Conservation (phyloP, 495 filamentous ascomycete genomes). For the Hypoxylon cercidicola region DNA sequence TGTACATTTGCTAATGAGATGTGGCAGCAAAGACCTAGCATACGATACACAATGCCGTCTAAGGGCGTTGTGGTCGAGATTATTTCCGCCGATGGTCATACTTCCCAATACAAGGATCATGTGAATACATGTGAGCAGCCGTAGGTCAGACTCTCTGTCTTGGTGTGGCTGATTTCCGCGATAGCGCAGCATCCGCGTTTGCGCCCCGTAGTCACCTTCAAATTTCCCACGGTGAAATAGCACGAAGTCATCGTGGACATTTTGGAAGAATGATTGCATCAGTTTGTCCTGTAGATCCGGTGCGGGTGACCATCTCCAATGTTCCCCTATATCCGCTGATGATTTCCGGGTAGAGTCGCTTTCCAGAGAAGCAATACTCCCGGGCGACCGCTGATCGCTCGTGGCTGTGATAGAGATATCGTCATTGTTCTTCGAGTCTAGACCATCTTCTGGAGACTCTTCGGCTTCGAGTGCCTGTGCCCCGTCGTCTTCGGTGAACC, state of each 20-base stretch:
- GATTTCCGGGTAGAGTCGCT: slow-evolving; percentile 12
- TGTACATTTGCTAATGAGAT: slow-evolving; percentile 50
- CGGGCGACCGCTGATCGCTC: slow-evolving; percentile 17
- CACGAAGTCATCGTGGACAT: slow-evolving; percentile 55
- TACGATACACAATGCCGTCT: slow-evolving; percentile 48
- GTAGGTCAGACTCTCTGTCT: slow-evolving; percentile 23
- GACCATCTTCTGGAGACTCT: slow-evolving; percentile 6
- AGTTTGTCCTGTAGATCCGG: slow-evolving; percentile 48
- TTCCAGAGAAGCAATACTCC: slow-evolving; percentile 17
- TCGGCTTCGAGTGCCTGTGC: slow-evolving; percentile 25
- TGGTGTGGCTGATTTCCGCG: slow-evolving; percentile 4
- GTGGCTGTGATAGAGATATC: slow-evolving; percentile 9
- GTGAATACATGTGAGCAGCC: slow-evolving; percentile 56
- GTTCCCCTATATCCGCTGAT: slow-evolving; percentile 10
- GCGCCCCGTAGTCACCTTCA: slow-evolving; percentile 50
- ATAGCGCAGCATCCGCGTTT: slow-evolving; percentile 21
- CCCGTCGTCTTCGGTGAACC: slow-evolving; percentile 30
- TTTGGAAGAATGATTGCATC: slow-evolving; percentile 53
- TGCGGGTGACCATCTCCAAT: slow-evolving; percentile 31
- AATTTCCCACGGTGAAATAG: slow-evolving; percentile 58
- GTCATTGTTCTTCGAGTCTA: slow-evolving; percentile 6
- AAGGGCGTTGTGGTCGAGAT: slow-evolving; percentile 35
- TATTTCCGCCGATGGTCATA: slow-evolving; percentile 38
- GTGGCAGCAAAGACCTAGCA: slow-evolving; percentile 40
- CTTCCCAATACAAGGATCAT: slow-evolving; percentile 56